These are phyloP conservation scores for Rhytidhysteron rufulum DNA, from an alignment of 2,329 filamentous ascomycete genomes.

Conservation along the genomic window DNA sequence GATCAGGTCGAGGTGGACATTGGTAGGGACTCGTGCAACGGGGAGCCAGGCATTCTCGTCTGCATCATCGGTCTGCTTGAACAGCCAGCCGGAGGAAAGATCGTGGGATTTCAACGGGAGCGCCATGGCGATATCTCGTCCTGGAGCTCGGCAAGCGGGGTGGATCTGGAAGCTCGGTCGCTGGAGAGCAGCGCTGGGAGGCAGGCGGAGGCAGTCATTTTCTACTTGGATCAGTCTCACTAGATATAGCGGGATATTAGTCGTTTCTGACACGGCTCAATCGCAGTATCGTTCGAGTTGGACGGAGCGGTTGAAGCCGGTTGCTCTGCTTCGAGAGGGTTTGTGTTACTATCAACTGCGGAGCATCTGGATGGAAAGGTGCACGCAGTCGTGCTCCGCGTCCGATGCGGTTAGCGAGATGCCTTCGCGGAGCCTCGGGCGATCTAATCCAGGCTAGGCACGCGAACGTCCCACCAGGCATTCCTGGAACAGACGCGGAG, in stretches of 20 bases:
- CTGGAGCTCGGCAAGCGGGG: constrained; percentile 2
- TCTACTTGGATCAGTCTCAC: constrained; percentile 12
- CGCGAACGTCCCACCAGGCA: constrained; percentile 4
- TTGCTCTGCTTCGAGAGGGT: constrained; percentile 22
- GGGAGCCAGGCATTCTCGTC: constrained; percentile 41
- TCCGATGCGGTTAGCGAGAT: constrained; percentile 17
- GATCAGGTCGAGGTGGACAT: constrained; percentile 47
- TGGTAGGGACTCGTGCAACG: constrained; percentile 44
- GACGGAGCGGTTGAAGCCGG: constrained; percentile 24
- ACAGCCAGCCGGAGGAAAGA: constrained; percentile 41
- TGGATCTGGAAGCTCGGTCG: neutral
- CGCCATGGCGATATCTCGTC: constrained; percentile 17
- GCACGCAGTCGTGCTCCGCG: constrained; percentile 18
- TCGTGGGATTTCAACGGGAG: constrained; percentile 22
- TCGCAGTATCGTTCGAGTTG: constrained; percentile 17
- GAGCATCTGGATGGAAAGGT: constrained; percentile 9
- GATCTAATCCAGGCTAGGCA: constrained; percentile 15
- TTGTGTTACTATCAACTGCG: constrained; percentile 17
- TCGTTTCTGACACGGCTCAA: constrained; percentile 13
- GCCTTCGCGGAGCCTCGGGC: constrained; percentile 14
- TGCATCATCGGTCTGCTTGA: constrained; percentile 43
- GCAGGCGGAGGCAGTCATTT: constrained; percentile 2
- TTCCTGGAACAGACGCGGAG: constrained; percentile 11
- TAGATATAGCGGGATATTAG: constrained; percentile 23
- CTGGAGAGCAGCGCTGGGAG: neutral